Conservation (phyloP, 805 yeast genomes). For the Phaffomyces opuntiae region DNA sequence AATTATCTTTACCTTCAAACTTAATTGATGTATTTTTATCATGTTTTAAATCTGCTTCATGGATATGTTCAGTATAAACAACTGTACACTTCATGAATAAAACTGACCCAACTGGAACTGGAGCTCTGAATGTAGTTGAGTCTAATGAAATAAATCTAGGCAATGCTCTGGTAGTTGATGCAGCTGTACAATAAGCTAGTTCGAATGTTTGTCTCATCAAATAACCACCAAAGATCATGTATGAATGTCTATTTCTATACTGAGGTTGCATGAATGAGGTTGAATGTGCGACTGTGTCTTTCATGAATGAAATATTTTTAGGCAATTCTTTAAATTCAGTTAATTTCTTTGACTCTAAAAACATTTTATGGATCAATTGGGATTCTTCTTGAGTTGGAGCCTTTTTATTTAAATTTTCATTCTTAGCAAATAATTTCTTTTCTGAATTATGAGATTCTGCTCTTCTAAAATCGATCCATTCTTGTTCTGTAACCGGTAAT, state of each 20-base stretch:
- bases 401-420: slow-evolving; percentile 48
- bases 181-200: slow-evolving; percentile 88
- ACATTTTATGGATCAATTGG: slow-evolving; percentile 67
- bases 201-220: slow-evolving; percentile 88
- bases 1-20: slow-evolving; percentile 10
- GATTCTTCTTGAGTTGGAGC: slow-evolving; percentile 80
- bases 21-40: neutral
- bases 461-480: slow-evolving; percentile 77
- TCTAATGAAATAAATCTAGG: slow-evolving; percentile 89
- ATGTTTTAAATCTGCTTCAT: slow-evolving; percentile 26
- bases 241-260: slow-evolving; percentile 89
- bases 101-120: slow-evolving; percentile 94
- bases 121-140: slow-evolving; percentile 85
- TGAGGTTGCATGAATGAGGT: slow-evolving; percentile 95
- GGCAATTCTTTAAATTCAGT: slow-evolving; percentile 32
- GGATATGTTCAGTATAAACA: slow-evolving; percentile 79
- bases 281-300: slow-evolving; percentile 61
- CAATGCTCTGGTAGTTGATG: slow-evolving; percentile 75
- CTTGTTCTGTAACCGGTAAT: slow-evolving; percentile 65
- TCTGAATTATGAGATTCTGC: slow-evolving; percentile 88
- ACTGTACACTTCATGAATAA: slow-evolving; percentile 75
- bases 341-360: slow-evolving; percentile 45
- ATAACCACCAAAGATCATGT: slow-evolving; percentile 94
- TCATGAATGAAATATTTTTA: slow-evolving; percentile 55
- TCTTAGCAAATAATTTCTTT: slow-evolving; percentile 71